phyloP scores from a whole-genome alignment of 768 basidiomycete species.

The Lactifluus hygrophoroides region DNA sequence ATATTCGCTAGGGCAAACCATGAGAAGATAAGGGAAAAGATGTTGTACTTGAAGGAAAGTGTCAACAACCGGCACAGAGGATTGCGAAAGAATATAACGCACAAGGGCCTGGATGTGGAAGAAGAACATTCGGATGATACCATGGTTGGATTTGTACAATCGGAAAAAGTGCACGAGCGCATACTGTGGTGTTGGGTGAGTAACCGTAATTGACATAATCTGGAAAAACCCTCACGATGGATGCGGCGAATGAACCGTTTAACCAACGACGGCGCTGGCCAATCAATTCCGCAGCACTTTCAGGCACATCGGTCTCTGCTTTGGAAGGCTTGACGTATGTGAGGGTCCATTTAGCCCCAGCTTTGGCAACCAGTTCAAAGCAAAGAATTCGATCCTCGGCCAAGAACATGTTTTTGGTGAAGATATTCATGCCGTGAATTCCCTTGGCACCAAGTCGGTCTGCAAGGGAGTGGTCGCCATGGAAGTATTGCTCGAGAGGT shows the following conservation, averaged over 20 bases:
- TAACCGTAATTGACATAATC: neutral
- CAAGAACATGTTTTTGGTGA: slow-evolving; percentile 88
- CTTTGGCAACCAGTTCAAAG: slow-evolving; percentile 94
- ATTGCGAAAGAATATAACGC: slow-evolving; percentile 25
- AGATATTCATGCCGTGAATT: slow-evolving; percentile 94
- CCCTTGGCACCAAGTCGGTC: slow-evolving; percentile 90
- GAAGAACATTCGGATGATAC: slow-evolving; percentile 90
- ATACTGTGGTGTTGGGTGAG: slow-evolving; percentile 44
- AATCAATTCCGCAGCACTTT: slow-evolving; percentile 85
- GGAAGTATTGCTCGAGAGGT: slow-evolving; percentile 80
- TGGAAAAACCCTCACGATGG: slow-evolving; percentile 50
- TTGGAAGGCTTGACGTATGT: slow-evolving; percentile 93
- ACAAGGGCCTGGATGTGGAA: slow-evolving; percentile 90
- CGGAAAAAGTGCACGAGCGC: slow-evolving; percentile 89
- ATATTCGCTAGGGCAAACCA: slow-evolving; percentile 92
- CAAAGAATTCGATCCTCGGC: slow-evolving; percentile 96
- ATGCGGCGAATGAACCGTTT: slow-evolving; percentile 93
- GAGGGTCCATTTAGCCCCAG: slow-evolving; percentile 78
- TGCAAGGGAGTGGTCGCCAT: slow-evolving; percentile 82
- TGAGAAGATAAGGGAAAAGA: slow-evolving; percentile 77
- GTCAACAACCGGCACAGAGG: neutral
- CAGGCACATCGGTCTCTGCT: slow-evolving; percentile 95
- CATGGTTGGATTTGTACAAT: slow-evolving; percentile 81
- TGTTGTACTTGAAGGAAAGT: slow-evolving; percentile 57
- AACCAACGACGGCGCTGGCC: slow-evolving; percentile 95